These are phyloP conservation scores for Flaveria trinervia DNA, from an alignment of 129 eudicot species.

Conservation along the genomic window DNA sequence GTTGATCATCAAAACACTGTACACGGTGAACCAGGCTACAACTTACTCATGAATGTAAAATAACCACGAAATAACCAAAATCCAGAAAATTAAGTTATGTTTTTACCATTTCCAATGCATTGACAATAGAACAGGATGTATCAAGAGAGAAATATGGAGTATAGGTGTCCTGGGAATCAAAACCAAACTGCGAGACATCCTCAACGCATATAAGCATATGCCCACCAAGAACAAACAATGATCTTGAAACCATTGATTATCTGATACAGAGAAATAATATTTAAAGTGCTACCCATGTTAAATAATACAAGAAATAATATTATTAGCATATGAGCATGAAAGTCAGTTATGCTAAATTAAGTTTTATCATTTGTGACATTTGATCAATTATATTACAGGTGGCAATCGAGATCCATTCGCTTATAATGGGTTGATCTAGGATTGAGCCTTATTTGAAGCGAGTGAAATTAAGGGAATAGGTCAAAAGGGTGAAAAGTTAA, in stretches of 20 bases:
- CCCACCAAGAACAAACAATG: conserved; percentile 59
- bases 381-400: not conserved
- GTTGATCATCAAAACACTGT: not conserved
- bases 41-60: not conserved
- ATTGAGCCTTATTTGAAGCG: not conserved
- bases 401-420: not conserved
- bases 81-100: not conserved
- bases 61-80: conserved; percentile 8
- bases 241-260: conserved; percentile 60
- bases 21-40: not conserved
- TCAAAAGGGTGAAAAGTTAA: not conserved
- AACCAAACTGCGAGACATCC: conserved; percentile 54
- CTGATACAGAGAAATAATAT: conserved; percentile 33
- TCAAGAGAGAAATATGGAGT: conserved; percentile 54
- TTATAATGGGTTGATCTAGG: not conserved
- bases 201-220: conserved; percentile 66
- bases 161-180: conserved; percentile 40
- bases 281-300: not conserved
- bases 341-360: not conserved
- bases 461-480: not conserved
- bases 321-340: not conserved
- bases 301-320: not conserved
- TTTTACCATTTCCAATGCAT: conserved; percentile 57
- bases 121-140: conserved; percentile 50
- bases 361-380: not conserved